These are phyloP conservation scores for Sisymbrium altissimum DNA, from an alignment of 345 rosid species.

Conservation along the genomic window DNA sequence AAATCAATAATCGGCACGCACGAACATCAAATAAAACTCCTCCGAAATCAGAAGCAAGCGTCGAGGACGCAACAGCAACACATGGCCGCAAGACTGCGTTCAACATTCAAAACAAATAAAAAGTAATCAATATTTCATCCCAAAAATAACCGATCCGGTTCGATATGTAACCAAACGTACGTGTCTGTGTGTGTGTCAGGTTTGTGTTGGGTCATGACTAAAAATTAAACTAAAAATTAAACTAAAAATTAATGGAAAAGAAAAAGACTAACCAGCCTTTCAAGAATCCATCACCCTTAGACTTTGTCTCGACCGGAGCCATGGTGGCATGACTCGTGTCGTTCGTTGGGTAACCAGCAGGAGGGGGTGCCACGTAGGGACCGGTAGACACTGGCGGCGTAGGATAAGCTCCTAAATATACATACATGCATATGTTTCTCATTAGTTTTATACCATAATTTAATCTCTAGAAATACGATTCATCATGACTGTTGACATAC, in stretches of 20 bases:
- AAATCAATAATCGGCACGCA: not conserved
- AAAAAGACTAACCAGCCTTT: slow-evolving; percentile 30
- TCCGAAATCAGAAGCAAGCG: slow-evolving; percentile 31
- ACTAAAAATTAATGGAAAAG: not conserved
- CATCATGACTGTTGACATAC: not conserved
- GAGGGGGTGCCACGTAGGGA: slow-evolving; percentile 31
- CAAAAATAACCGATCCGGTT: not conserved
- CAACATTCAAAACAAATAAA: not conserved
- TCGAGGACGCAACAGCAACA: slow-evolving; percentile 37
- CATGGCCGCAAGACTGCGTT: slow-evolving; percentile 33
- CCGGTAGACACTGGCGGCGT: slow-evolving; percentile 30
- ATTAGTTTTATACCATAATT: not conserved
- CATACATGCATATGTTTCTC: not conserved
- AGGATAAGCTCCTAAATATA: slow-evolving; percentile 25
- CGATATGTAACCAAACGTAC: not conserved
- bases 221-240: not conserved
- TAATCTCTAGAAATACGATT: not conserved
- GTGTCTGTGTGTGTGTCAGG: not conserved
- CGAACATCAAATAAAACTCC: not conserved
- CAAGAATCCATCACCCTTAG: slow-evolving; percentile 39
- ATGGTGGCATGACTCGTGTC: slow-evolving; percentile 13
- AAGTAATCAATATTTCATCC: not conserved
- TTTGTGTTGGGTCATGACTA: not conserved
- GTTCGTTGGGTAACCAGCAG: slow-evolving; percentile 28
- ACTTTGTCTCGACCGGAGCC: slow-evolving; percentile 29